Evolutionary conservation across 805 yeast species (phyloP), one percentile per base, ranked within the genome.

Genomic region (Candida ficus): DNA sequence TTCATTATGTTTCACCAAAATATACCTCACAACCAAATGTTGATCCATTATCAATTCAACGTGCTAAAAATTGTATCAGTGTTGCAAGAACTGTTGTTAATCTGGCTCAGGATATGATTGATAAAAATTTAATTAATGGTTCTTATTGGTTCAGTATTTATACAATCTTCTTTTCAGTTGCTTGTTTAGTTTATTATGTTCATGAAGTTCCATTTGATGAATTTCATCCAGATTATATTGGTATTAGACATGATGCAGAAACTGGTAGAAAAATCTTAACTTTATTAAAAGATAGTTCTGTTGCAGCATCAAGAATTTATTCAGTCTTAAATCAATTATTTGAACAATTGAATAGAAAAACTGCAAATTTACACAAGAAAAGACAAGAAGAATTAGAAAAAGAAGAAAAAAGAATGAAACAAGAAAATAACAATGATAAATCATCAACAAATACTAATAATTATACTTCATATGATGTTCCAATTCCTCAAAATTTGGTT

Each of bases 111-210:
- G 88, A 83, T 54, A 78, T 89, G 88, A 79, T 83, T 46, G 73
- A 76, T 48, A 76, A 79, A 46, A 71, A 80, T 43, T 69, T 86
- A 60, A 65, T 89, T 29, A 76, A 80, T 48, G 95, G 95, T 1
- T 84, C 93, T 2, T 90, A 89, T 56, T 88, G 96, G 95, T 89
- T 87, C 56, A 80, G 93, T 7, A 83, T 85, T 55, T 89, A 89
- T 59, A 86, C 96, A 0, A 82, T 89, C 5, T 89, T 88, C 58
- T 87, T 86, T 62, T 80, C 95, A 3, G 88, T 88, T 44, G 95
- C 95, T 1, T 84, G 95, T 54, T 67, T 88, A 51, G 83, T 86
- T 14, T 86, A 82, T 54, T 87, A 85, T 56, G 83, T 77, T 42
- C 91, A 85, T 59, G 76, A 70, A 42, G 68, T 65, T 5, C 68